Evolutionary conservation across 306 rosid species (phyloP), one percentile per base, ranked within the genome.

Genomic region (Begonia peltatifolia): DNA sequence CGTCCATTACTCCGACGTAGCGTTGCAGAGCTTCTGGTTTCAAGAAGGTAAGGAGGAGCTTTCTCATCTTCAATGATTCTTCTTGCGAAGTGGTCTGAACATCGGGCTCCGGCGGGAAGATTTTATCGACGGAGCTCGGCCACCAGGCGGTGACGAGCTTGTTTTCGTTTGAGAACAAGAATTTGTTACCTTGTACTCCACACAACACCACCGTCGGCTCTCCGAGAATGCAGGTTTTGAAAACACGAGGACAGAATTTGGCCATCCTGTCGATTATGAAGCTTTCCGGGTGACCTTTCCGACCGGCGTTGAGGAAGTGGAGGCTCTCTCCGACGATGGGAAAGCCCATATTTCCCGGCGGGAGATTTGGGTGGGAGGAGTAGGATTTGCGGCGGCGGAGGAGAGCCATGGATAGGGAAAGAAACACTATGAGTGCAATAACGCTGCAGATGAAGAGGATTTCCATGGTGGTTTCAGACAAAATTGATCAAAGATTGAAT

Each of bases 131-230:
- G 16, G 53, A 49, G 53, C 22, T 49, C 10, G 53, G 53, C 53
- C 53, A 49, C 53, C 53, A 49, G 22, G 53, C 22, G 16, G 53
- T 16, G 16, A 49, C 53, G 16, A 49, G 16, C 30, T 50, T 50
- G 25, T 50, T 18, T 12, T 50, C 54, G 12, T 50, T 50, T 11
- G 54, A 50, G 12, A 50, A 50, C 54, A 50, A 16, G 22, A 50
- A 50, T 25, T 50, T 50, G 36, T 50, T 50, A 3, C 54, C 54
- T 7, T 22, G 6, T 4, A 16, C 54, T 14, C 54, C 54, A 16
- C 54, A 50, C 30, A 50, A 4, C 10, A 50, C 54, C 2, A 9
- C 54, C 10, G 35, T 50, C 9, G 54, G 54, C 25, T 50, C 54
- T 50, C 54, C 54, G 11, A 50, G 25, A 1, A 50, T 50, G 2